Percentiles rank a stretch among this genome's conserved stretches.
phyloP scores from a whole-genome alignment of 129 eudicot species.

The Flaveria robusta region DNA sequence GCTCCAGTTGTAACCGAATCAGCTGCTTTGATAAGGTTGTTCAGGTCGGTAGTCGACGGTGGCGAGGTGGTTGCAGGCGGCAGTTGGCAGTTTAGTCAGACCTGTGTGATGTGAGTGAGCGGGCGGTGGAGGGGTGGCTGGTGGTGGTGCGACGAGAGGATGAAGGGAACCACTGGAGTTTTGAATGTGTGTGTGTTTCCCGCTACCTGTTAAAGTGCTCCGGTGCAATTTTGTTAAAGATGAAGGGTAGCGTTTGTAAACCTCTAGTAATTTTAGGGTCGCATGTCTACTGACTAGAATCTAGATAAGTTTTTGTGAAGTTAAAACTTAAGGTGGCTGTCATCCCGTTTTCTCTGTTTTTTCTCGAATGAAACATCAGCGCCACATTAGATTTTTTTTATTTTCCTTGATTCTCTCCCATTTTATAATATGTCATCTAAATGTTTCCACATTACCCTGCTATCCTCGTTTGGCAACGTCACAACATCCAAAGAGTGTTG shows the following conservation, averaged over 20 bases:
- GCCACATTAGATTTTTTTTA: too few relatives aligned
- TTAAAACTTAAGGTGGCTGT: too few relatives aligned
- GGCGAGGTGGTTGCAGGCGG: background rate
- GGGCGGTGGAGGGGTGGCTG: background rate
- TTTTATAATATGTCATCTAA: too few relatives aligned
- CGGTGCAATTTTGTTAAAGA: background rate
- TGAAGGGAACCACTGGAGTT: background rate
- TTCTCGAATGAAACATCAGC: too few relatives aligned
- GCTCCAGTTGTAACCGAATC: conserved; percentile 8
- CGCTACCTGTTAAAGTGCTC: background rate
- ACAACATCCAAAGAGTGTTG: too few relatives aligned
- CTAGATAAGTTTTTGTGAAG: conserved; percentile 38
- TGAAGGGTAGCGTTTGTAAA: background rate
- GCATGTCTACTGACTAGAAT: too few relatives aligned
- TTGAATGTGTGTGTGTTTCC: conserved; percentile 19
- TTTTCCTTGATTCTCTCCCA: too few relatives aligned
- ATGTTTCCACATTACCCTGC: too few relatives aligned
- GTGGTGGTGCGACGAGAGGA: conserved; percentile 1
- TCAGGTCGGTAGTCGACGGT: conserved; percentile 10
- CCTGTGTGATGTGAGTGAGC: background rate
- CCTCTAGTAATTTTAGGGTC: background rate
- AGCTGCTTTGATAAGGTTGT: conserved; percentile 5
- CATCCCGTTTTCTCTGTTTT: too few relatives aligned
- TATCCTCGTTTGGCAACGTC: too few relatives aligned
- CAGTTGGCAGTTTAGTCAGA: background rate